Evolutionary conservation across 495 filamentous ascomycete genomes (phyloP).

Genomic region (Pseudoneurospora amorphoporcata): DNA sequence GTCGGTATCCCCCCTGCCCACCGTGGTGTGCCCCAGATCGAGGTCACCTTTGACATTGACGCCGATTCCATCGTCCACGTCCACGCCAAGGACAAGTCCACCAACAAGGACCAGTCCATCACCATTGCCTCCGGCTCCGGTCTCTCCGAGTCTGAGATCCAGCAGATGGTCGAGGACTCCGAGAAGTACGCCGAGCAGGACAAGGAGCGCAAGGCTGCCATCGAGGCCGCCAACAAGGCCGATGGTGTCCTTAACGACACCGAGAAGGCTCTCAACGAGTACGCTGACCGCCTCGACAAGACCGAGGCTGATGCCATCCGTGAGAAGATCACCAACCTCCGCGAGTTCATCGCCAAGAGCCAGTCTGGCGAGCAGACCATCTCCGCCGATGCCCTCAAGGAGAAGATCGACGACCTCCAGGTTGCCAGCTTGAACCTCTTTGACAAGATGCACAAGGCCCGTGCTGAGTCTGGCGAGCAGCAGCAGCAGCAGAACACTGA

Average conservation of each 20-base stretch:
- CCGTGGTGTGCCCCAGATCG: slow-evolving; percentile 94
- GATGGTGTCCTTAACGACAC: slow-evolving; percentile 96
- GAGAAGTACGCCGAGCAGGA: slow-evolving; percentile 92
- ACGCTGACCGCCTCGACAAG: slow-evolving; percentile 93
- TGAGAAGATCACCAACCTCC: slow-evolving; percentile 84
- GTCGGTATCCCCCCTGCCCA: slow-evolving; percentile 95
- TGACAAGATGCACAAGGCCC: slow-evolving; percentile 99
- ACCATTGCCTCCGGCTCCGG: slow-evolving; percentile 97
- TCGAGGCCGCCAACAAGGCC: slow-evolving; percentile 91
- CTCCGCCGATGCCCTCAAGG: slow-evolving; percentile 86
- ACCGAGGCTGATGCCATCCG: slow-evolving; percentile 80
- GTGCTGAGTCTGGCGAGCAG: slow-evolving; percentile 50
- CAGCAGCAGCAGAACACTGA: slow-evolving; percentile 42
- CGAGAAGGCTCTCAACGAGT: slow-evolving; percentile 96
- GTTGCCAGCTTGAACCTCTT: slow-evolving; percentile 91
- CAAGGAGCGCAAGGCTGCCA: slow-evolving; percentile 93
- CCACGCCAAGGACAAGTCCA: slow-evolving; percentile 97
- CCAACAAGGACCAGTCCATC: slow-evolving; percentile 99
- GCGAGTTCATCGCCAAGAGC: slow-evolving; percentile 88
- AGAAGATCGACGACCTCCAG: slow-evolving; percentile 96
- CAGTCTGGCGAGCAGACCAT: slow-evolving; percentile 81
- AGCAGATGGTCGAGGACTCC: slow-evolving; percentile 93
- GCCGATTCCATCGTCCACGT: slow-evolving; percentile 99
- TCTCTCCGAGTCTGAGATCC: slow-evolving; percentile 89
- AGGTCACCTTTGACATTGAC: slow-evolving; percentile 99